phyloP scores from a whole-genome alignment of 1,284 basidiomycete species.

The Somion occarium region DNA sequence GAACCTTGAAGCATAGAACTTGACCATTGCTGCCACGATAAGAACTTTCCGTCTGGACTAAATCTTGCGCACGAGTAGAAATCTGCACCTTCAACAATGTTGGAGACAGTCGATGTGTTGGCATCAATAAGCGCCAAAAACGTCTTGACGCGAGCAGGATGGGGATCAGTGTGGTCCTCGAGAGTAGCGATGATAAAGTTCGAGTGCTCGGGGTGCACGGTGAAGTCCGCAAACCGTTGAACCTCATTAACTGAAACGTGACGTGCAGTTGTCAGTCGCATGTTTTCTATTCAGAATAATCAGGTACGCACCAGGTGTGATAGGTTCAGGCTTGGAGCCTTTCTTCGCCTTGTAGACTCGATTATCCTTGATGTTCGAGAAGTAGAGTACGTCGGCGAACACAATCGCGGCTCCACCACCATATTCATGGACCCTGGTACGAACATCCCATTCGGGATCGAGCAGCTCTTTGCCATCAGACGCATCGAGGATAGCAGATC shows the following conservation, averaged over 20 bases:
- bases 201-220: conserved; percentile 40
- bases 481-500: conserved; percentile 52
- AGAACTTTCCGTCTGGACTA: conserved; percentile 59
- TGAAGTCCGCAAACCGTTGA: conserved; percentile 54
- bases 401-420: conserved; percentile 49
- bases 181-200: conserved; percentile 50
- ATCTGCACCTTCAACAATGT: conserved; percentile 51
- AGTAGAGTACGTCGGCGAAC: conserved; percentile 45
- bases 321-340: conserved; percentile 38
- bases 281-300: neutral
- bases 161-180: conserved; percentile 57
- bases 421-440: conserved; percentile 54
- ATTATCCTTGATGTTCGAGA: conserved; percentile 49
- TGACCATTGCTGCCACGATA: conserved; percentile 70
- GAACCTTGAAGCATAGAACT: too few species aligned
- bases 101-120: conserved; percentile 32
- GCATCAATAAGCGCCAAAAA: conserved; percentile 54
- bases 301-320: conserved; percentile 50
- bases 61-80: conserved; percentile 64
- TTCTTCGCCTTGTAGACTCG: conserved; percentile 40
- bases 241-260: conserved; percentile 37
- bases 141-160: conserved; percentile 50
- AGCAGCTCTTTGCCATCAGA: conserved; percentile 43
- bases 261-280: neutral
- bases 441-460: conserved; percentile 48